These are phyloP conservation scores for Litsea cubeba DNA, from an alignment of 164 flowering plant genomes.

Conservation along the genomic window DNA sequence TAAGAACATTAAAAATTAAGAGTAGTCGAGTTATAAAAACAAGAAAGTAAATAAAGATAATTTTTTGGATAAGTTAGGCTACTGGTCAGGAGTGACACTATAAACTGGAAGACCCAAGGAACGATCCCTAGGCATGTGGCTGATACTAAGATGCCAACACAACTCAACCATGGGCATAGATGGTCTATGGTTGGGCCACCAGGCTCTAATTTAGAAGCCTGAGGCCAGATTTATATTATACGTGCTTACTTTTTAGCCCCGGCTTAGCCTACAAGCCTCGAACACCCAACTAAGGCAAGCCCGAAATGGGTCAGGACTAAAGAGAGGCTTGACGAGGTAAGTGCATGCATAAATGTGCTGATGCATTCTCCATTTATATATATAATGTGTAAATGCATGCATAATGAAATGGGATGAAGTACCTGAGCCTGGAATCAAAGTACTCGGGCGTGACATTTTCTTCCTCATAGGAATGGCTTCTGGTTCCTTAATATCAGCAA, in stretches of 20 bases:
- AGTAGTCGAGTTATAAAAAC: background rate
- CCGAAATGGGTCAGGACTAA: no score
- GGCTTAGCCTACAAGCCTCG: background rate
- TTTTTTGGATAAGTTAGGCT: background rate
- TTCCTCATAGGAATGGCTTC: constrained; percentile 25
- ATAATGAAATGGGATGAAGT: background rate
- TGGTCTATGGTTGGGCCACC: no score
- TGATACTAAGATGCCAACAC: no score
- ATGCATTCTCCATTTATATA: background rate
- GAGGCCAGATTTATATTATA: no score
- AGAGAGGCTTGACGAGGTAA: no score
- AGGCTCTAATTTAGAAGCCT: no score
- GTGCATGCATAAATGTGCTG: background rate
- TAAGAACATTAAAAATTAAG: no score
- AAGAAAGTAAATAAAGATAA: background rate
- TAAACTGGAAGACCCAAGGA: no score
- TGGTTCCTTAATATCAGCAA: constrained; percentile 47
- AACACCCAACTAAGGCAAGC: no score
- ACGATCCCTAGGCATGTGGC: no score
- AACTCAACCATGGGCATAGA: no score
- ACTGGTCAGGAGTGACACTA: no score
- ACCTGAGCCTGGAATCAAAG: background rate
- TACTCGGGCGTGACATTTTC: constrained; percentile 5
- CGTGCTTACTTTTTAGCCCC: background rate
- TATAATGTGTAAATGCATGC: background rate